A percentile compares a stretch with the other conserved stretches of the same genome.
These are phyloP conservation scores for Brassica carinata DNA, from an alignment of 345 rosid species.

Conservation along the genomic window DNA sequence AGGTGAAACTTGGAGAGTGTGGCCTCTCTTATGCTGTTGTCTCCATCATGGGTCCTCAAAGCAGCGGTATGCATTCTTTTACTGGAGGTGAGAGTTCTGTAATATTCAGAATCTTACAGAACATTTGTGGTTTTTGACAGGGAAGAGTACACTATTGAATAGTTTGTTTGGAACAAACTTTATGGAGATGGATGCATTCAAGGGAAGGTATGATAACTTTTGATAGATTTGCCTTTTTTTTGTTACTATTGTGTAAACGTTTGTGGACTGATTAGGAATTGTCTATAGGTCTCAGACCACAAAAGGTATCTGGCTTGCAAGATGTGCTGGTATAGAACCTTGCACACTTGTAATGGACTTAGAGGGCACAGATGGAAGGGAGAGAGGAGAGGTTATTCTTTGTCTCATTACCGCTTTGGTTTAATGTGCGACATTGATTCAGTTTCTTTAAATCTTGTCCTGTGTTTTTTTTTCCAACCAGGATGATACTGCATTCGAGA, in stretches of 20 bases:
- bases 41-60: slow-evolving; percentile 98
- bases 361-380: slow-evolving; percentile 98
- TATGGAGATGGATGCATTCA: slow-evolving; percentile 97
- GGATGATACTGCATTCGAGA: slow-evolving; percentile 99
- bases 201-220: slow-evolving; percentile 65
- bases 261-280: slow-evolving; percentile 14
- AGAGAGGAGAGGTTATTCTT: slow-evolving; percentile 83
- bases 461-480: slow-evolving; percentile 25
- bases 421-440: background rate
- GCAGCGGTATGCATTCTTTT: slow-evolving; percentile 67
- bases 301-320: slow-evolving; percentile 94
- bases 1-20: slow-evolving; percentile 67
- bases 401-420: background rate
- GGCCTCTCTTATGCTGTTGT: slow-evolving; percentile 90
- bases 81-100: background rate
- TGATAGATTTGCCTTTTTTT: background rate
- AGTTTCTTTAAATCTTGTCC: background rate
- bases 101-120: slow-evolving; percentile 7
- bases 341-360: slow-evolving; percentile 94
- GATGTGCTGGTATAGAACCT: slow-evolving; percentile 85
- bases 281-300: slow-evolving; percentile 85
- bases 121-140: slow-evolving; percentile 49
- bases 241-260: background rate
- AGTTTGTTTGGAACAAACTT: slow-evolving; percentile 84
- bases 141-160: slow-evolving; percentile 92